Evolutionary conservation across 495 filamentous ascomycete species (phyloP).

Genomic region (Glutinoglossum americanum): DNA sequence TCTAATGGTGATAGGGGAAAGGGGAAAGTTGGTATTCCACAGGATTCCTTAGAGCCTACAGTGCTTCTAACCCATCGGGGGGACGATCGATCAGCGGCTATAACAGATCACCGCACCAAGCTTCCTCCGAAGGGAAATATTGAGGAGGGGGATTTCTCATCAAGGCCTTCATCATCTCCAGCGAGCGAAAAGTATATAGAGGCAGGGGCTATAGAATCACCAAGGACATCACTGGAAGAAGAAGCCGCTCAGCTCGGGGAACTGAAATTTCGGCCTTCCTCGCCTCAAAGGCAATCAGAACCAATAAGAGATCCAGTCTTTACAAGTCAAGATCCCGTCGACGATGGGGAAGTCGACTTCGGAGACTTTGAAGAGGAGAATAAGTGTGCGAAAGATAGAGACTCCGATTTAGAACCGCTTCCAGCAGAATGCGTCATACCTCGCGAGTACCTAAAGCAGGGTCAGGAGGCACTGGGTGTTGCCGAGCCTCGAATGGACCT

Average conservation of each 20-base stretch:
- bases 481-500: not conserved
- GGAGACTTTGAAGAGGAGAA: conserved; percentile 28
- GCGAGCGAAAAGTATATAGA: not conserved
- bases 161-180: not conserved
- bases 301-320: not conserved
- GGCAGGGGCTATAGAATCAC: not conserved
- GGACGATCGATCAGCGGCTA: not conserved
- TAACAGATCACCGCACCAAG: not conserved
- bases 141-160: not conserved
- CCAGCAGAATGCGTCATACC: conserved; percentile 6
- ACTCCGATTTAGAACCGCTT: conserved; percentile 4
- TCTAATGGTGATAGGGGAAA: not conserved
- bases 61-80: not conserved
- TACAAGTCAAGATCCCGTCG: not conserved
- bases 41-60: not conserved
- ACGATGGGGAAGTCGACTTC: conserved; percentile 22
- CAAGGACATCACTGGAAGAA: not conserved
- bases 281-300: not conserved
- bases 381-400: conserved; percentile 13
- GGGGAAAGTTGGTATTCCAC: not conserved
- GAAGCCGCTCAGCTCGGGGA: not conserved
- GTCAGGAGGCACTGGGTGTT: too few relatives aligned
- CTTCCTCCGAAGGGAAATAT: not conserved
- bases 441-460: conserved; percentile 6
- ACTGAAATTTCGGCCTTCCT: not conserved